Base-by-base conservation (phyloP, 2,329 filamentous ascomycete species). In the Colletotrichum eremochloae region DNA sequence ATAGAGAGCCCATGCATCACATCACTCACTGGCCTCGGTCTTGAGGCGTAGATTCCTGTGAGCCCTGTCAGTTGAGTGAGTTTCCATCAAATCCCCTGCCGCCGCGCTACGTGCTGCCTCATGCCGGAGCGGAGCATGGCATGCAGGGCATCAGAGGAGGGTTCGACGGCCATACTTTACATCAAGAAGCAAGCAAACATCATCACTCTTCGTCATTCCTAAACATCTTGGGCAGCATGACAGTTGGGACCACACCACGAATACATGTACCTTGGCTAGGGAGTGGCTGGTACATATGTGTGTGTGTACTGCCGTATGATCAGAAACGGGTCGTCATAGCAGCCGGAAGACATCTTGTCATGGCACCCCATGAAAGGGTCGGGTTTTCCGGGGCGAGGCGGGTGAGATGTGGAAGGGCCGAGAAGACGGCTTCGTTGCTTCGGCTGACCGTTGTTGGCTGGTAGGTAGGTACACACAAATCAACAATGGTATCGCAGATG, bases 391-490 rank as follows among this genome's bases (percentile, higher is more conserved):
- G 63, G 61, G 48, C 53, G 60, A 44, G 46, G 24, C 60, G 61
- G 55, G 55, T 36, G 55, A 60, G 31, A 42, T 61, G 31, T 44
- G 66, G 48, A 69, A 72, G 67, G 70, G 70, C 67, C 70, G 70
- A 72, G 60, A 65, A 42, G 61, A 50, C 61, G 66, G 53, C 55
- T 60, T 61, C 40, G 55, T 33, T 70, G 55, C 66, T 48, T 44
- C 46, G 61, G 52, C 36, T 46, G 38, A 56, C 38, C 8, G 50
- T 52, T 63, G 24, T 24, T 24, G 24, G 24, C 24, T 24, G 65
- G 50, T 46, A 68, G 65, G 46, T 64, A 48, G n/a, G 46, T 64
- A 55, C 44, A 11, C 44, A 46, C 44, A 46, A 46, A 64, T 36
- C 24, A 20, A 29, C 48, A 72, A 46, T 33, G 55, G 48, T 61